Conservation (phyloP, 225 moss, liverwort and hornwort species). For the Anthoceros angustus region DNA sequence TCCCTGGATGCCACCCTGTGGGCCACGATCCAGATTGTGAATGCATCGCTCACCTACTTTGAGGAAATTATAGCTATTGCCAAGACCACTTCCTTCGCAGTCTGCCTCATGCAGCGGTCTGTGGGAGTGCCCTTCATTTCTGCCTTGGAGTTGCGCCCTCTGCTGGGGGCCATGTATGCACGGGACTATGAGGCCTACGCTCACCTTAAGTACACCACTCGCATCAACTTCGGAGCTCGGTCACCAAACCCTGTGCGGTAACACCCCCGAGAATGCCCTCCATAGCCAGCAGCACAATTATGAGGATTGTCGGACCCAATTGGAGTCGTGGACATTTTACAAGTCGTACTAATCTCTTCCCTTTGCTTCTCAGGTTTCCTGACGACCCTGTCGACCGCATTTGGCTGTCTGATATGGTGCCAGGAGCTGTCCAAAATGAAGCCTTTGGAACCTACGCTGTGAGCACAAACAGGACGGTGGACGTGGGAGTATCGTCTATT, state of each 20-base stretch:
- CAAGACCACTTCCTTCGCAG: slow-evolving; percentile 12
- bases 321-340: not conserved
- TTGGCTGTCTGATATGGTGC: slow-evolving; percentile 29
- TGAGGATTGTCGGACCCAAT: slow-evolving; percentile 8
- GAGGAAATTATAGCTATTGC: slow-evolving; percentile 26
- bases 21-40: slow-evolving; percentile 16
- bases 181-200: slow-evolving; percentile 7
- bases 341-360: not conserved
- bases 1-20: slow-evolving; percentile 27
- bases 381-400: slow-evolving; percentile 35
- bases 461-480: slow-evolving; percentile 15
- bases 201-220: slow-evolving; percentile 11
- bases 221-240: slow-evolving; percentile 34
- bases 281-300: not conserved
- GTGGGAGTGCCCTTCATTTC: slow-evolving; percentile 29
- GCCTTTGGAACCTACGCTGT: slow-evolving; percentile 11
- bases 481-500: not conserved
- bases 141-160: slow-evolving; percentile 28
- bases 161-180: slow-evolving; percentile 20
- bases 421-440: slow-evolving; percentile 8
- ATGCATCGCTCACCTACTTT: slow-evolving; percentile 12
- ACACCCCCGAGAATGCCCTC: not conserved
- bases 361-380: slow-evolving; percentile 13
- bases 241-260: slow-evolving; percentile 20
- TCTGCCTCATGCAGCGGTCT: slow-evolving; percentile 22